phyloP scores from a whole-genome alignment of 2,329 filamentous ascomycete genomes.

The Trichoderma sp. region DNA sequence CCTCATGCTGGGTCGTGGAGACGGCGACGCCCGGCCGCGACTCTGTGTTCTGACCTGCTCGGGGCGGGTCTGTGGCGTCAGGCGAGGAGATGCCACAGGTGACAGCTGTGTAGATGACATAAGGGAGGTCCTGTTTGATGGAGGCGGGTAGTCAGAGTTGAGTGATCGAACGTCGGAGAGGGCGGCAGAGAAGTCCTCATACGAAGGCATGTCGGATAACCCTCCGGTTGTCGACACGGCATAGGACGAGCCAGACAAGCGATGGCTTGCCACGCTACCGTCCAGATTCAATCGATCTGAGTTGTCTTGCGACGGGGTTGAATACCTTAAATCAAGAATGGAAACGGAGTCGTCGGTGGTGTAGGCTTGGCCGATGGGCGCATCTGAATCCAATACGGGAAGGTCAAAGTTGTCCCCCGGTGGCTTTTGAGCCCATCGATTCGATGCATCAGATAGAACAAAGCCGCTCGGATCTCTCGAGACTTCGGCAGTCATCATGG shows the following conservation, averaged over 20 bases:
- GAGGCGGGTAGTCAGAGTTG: conserved; percentile 67
- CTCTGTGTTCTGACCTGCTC: conserved; percentile 67
- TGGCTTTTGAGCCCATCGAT: conserved; percentile 56
- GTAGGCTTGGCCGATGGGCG: conserved; percentile 65
- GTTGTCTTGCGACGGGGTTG: conserved; percentile 51
- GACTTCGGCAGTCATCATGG: conserved; percentile 54
- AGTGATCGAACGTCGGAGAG: conserved; percentile 70
- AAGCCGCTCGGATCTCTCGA: neutral
- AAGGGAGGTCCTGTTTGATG: conserved; percentile 69
- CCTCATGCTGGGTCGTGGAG: conserved; percentile 68
- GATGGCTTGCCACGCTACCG: conserved; percentile 58
- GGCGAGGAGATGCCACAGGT: conserved; percentile 71
- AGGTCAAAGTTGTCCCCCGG: conserved; percentile 62
- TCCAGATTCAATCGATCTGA: conserved; percentile 55
- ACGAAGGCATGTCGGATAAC: conserved; percentile 70
- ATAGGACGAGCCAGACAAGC: conserved; percentile 74
- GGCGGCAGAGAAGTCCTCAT: conserved; percentile 70
- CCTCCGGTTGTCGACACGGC: conserved; percentile 70
- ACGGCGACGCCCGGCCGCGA: conserved; percentile 71
- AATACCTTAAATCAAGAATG: conserved; percentile 63
- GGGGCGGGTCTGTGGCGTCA: conserved; percentile 63
- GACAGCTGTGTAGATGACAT: conserved; percentile 73
- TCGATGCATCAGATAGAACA: conserved; percentile 30
- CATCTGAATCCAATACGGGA: conserved; percentile 59
- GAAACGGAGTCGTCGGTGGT: conserved; percentile 66